A percentile compares a stretch with the other conserved stretches of the same genome.
phyloP scores from a whole-genome alignment of 306 rosid species.

The Cicer cuneatum region DNA sequence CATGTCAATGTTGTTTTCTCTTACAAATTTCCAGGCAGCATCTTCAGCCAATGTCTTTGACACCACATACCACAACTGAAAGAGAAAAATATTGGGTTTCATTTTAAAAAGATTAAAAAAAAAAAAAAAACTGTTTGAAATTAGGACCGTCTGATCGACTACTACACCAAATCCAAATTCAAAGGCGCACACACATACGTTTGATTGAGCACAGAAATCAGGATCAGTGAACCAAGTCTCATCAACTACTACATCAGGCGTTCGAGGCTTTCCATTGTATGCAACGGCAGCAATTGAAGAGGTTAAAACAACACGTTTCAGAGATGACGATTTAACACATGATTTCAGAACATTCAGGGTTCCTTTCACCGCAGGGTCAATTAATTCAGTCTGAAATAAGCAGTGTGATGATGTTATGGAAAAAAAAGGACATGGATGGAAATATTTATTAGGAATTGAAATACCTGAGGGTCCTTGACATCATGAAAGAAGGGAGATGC shows the following conservation, averaged over 20 bases:
- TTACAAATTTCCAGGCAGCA: slow-evolving; percentile 78
- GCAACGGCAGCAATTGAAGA: slow-evolving; percentile 47
- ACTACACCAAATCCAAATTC: too few species aligned
- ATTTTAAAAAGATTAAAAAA: too few species aligned
- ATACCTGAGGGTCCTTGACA: slow-evolving; percentile 57
- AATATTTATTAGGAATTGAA: slow-evolving; percentile 18
- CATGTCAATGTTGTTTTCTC: slow-evolving; percentile 74
- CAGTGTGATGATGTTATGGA: not conserved
- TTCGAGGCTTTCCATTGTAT: slow-evolving; percentile 37
- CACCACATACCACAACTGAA: slow-evolving; percentile 75
- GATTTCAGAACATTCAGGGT: slow-evolving; percentile 48
- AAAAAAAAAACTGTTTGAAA: too few species aligned
- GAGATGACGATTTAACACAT: slow-evolving; percentile 36
- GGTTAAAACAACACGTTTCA: slow-evolving; percentile 45
- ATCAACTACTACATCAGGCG: slow-evolving; percentile 46
- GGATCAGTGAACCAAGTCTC: slow-evolving; percentile 54
- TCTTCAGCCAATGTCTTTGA: slow-evolving; percentile 91
- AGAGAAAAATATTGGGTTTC: too few species aligned
- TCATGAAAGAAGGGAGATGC: slow-evolving; percentile 56
- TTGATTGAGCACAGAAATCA: slow-evolving; percentile 23
- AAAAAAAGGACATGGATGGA: not conserved
- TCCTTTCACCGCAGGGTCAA: slow-evolving; percentile 49
- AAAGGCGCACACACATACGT: slow-evolving; percentile 21
- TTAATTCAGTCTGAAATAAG: slow-evolving; percentile 38
- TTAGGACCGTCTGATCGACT: too few species aligned